Evolutionary conservation across 352 stramenopile genomes (phyloP).

Genomic region (Peronospora farinosa): DNA sequence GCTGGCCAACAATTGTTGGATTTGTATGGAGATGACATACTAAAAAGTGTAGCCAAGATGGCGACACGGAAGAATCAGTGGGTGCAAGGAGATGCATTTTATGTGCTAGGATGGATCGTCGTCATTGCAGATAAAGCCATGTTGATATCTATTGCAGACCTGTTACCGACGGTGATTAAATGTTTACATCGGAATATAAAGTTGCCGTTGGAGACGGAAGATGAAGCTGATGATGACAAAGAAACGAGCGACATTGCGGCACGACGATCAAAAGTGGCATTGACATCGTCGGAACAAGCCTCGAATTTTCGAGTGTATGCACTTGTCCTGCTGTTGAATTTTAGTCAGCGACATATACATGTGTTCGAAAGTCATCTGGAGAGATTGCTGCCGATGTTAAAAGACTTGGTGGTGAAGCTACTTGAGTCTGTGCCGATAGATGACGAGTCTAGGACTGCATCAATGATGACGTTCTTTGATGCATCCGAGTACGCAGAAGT

Average conservation of each 20-base stretch:
- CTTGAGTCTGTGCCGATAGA: conserved; percentile 13
- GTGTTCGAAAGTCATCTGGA: conserved; percentile 30
- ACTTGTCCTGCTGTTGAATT: conserved; percentile 70
- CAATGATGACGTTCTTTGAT: conserved; percentile 13
- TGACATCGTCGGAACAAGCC: conserved; percentile 40
- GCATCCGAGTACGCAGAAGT: conserved; percentile 49
- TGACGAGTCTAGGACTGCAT: neutral
- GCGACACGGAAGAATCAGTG: conserved; percentile 63
- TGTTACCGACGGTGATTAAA: conserved; percentile 41
- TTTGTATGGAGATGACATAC: conserved; percentile 30
- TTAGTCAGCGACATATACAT: conserved; percentile 46
- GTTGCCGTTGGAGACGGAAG: conserved; percentile 3
- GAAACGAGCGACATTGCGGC: conserved; percentile 1
- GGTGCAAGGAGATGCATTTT: conserved; percentile 68
- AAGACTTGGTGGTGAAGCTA: conserved; percentile 29
- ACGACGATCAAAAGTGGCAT: conserved; percentile 7
- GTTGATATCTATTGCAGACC: conserved; percentile 31
- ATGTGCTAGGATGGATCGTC: conserved; percentile 66
- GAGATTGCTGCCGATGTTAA: conserved; percentile 32
- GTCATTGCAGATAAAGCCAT: conserved; percentile 55
- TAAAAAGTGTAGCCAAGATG: conserved; percentile 47
- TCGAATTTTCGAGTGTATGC: conserved; percentile 67
- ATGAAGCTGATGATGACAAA: neutral
- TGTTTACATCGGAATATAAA: conserved; percentile 41
- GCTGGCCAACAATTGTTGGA: conserved; percentile 59